phyloP scores from a whole-genome alignment of 495 filamentous ascomycete genomes.

The Bryoglossum gracile region DNA sequence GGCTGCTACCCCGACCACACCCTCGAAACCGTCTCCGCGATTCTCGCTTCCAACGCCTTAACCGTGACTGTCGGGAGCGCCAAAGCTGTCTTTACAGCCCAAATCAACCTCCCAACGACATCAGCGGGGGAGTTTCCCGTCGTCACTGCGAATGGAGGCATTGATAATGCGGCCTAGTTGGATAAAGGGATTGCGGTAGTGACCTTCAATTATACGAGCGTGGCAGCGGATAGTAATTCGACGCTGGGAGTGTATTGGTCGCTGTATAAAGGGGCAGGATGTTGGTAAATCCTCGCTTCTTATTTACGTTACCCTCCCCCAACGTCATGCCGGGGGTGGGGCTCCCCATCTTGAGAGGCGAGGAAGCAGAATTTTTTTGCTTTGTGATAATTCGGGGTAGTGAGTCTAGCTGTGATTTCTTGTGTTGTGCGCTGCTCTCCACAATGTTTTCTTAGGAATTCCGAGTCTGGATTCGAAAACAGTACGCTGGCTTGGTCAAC shows the following conservation, averaged over 20 bases:
- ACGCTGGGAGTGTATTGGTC: conserved; percentile 47
- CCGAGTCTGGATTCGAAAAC: conserved; percentile 2
- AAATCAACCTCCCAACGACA: conserved; percentile 35
- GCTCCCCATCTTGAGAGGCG: not conserved
- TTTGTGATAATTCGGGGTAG: conserved; percentile 9
- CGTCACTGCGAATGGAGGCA: conserved; percentile 48
- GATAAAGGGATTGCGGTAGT: conserved; percentile 43
- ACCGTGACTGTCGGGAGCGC: conserved; percentile 40
- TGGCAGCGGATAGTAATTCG: conserved; percentile 43
- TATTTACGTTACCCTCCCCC: too few species aligned
- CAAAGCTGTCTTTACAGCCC: conserved; percentile 38
- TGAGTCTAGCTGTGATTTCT: conserved; percentile 6
- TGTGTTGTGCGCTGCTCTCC: not conserved
- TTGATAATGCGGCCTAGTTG: conserved; percentile 43
- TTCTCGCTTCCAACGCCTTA: conserved; percentile 41
- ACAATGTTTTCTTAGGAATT: not conserved
- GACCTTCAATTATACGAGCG: conserved; percentile 42
- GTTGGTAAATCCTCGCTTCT: conserved; percentile 40
- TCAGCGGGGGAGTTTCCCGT: conserved; percentile 32
- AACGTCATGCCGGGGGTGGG: not conserved
- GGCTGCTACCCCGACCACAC: conserved; percentile 48
- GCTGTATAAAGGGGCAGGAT: conserved; percentile 43
- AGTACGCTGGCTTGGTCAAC: conserved; percentile 7
- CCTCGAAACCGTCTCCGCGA: conserved; percentile 43
- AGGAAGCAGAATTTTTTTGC: too few species aligned